phyloP scores from a whole-genome alignment of 352 stramenopile genomes.

The Phytophthora gonapodyides region DNA sequence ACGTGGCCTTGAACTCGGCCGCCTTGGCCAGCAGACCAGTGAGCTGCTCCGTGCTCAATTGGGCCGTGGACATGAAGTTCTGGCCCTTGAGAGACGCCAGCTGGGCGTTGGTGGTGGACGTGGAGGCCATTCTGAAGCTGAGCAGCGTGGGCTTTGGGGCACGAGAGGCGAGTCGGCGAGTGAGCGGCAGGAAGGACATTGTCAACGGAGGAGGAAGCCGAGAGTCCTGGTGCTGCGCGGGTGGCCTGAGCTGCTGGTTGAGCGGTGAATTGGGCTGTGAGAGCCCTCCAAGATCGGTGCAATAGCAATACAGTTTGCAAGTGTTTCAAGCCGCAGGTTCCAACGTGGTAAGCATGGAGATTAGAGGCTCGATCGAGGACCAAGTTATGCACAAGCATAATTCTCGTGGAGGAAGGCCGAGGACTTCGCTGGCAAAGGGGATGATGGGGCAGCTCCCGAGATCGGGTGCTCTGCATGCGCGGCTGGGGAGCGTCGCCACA shows the following conservation, averaged over 20 bases:
- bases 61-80: conserved; percentile 75
- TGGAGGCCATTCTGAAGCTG: conserved; percentile 14
- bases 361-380: no score
- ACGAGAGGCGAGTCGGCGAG: conserved; percentile 27
- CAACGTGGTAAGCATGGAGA: no score
- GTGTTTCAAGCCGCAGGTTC: no score
- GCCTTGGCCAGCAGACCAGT: conserved; percentile 66
- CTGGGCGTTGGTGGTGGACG: conserved; percentile 37
- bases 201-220: background rate
- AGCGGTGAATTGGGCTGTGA: no score
- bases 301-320: no score
- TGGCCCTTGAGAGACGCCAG: conserved; percentile 58
- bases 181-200: conserved; percentile 31
- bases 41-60: conserved; percentile 59
- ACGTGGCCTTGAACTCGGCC: conserved; percentile 69
- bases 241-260: background rate
- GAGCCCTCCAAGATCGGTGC: no score
- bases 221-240: conserved; percentile 1
- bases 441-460: no score
- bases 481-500: no score
- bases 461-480: no score
- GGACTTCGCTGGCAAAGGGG: no score
- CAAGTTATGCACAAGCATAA: no score
- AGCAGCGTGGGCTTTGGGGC: background rate
- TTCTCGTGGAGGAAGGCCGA: no score